Conservation (phyloP, 352 stramenopile species). For the Peronospora farinosa region DNA sequence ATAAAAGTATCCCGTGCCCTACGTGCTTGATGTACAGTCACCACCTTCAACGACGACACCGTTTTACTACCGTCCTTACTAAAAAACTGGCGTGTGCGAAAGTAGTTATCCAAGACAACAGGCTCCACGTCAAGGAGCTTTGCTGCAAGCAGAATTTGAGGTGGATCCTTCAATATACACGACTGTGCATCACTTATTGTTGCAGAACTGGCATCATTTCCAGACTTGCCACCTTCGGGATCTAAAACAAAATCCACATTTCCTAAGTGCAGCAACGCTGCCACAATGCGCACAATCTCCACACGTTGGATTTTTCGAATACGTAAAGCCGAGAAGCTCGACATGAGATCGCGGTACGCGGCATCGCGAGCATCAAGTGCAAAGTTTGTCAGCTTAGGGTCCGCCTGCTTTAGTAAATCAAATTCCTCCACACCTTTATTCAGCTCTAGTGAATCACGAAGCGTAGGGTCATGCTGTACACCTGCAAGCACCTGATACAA, state of each 20-base stretch:
- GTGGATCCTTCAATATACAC: slow-evolving; percentile 59
- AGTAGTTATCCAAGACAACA: slow-evolving; percentile 81
- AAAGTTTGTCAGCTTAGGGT: slow-evolving; percentile 36
- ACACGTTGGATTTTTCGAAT: slow-evolving; percentile 77
- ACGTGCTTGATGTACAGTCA: slow-evolving; percentile 67
- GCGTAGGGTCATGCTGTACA: slow-evolving; percentile 58
- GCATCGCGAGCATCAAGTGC: slow-evolving; percentile 58
- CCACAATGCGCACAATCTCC: slow-evolving; percentile 73
- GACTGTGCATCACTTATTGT: slow-evolving; percentile 36
- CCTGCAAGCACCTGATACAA: slow-evolving; percentile 89
- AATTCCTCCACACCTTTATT: slow-evolving; percentile 57
- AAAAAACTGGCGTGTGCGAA: slow-evolving; percentile 76
- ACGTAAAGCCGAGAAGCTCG: slow-evolving; percentile 67
- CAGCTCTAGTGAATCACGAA: slow-evolving; percentile 62
- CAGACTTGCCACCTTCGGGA: slow-evolving; percentile 51
- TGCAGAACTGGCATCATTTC: slow-evolving; percentile 22
- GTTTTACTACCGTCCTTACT: slow-evolving; percentile 67
- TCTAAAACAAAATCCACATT: slow-evolving; percentile 76
- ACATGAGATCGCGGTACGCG: slow-evolving; percentile 79
- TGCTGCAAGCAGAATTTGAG: slow-evolving; percentile 57
- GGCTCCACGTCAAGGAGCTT: slow-evolving; percentile 73
- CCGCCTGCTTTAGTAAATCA: slow-evolving; percentile 45
- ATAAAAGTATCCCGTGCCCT: slow-evolving; percentile 75
- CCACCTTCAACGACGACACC: slow-evolving; percentile 74
- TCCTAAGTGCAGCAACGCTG: slow-evolving; percentile 65